Conservation (phyloP, 371 early-diverging fungal species). For the Lichtheimia ramosa region DNA sequence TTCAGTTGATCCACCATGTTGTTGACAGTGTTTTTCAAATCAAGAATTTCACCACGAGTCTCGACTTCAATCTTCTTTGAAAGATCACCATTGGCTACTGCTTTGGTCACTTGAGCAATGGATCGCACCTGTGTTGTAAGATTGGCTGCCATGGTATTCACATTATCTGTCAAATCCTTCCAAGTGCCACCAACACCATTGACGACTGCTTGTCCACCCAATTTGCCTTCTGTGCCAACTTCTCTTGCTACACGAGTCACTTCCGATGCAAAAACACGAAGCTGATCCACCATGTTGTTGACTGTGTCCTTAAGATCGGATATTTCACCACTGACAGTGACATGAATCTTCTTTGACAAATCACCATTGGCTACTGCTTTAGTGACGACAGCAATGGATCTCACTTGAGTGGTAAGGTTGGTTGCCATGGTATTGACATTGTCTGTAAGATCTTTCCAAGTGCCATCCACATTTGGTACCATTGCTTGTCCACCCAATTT, state of each 20-base stretch:
- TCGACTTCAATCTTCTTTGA: conserved; percentile 59
- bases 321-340: conserved; percentile 47
- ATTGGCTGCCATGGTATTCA: conserved; percentile 37
- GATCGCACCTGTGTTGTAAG: conserved; percentile 32
- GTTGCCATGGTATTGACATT: conserved; percentile 66
- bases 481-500: conserved; percentile 47
- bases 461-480: conserved; percentile 58
- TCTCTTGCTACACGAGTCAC: conserved; percentile 56
- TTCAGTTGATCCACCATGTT: conserved; percentile 55
- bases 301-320: conserved; percentile 32
- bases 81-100: conserved; percentile 56
- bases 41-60: conserved; percentile 63
- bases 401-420: conserved; percentile 63
- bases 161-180: conserved; percentile 58
- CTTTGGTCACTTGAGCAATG: conserved; percentile 48
- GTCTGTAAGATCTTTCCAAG: conserved; percentile 67
- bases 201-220: conserved; percentile 45
- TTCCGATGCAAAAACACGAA: conserved; percentile 54
- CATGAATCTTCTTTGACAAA: conserved; percentile 40
- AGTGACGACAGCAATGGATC: conserved; percentile 56
- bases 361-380: conserved; percentile 64
- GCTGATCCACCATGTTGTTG: conserved; percentile 49
- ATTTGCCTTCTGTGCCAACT: conserved; percentile 56
- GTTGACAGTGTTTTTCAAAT: conserved; percentile 65
- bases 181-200: conserved; percentile 59